Percentiles rank a stretch among this genome's conserved stretches.
These are phyloP conservation scores for Laburnicola sp. DNA, from an alignment of 2,329 filamentous ascomycete genomes.

Conservation along the genomic window DNA sequence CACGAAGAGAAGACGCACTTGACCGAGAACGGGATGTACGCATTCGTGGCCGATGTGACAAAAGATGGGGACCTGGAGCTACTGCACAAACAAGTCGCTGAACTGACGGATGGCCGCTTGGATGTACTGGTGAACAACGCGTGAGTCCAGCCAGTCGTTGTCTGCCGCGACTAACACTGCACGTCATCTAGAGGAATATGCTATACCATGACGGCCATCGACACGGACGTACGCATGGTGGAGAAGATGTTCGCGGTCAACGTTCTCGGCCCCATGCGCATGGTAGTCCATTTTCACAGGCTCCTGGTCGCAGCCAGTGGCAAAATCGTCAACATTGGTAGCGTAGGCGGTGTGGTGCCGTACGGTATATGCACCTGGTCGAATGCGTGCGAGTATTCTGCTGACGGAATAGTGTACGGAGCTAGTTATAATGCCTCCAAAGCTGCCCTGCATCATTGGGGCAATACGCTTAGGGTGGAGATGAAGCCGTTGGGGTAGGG, in stretches of 20 bases:
- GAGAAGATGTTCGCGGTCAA: constrained; percentile 11
- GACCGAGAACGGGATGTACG: constrained; percentile 1
- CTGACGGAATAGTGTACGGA: too few relatives aligned
- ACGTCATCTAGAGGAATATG: neutral
- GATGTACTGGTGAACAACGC: constrained; percentile 11
- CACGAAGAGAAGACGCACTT: constrained; percentile 4
- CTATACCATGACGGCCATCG: constrained; percentile 15
- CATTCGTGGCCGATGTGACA: constrained; percentile 6
- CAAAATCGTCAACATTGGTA: constrained; percentile 11
- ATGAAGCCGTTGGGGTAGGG: constrained; percentile 5
- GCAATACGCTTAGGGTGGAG: constrained; percentile 6
- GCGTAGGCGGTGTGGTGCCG: constrained; percentile 10
- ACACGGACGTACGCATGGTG: constrained; percentile 1
- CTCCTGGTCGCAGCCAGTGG: constrained; percentile 6
- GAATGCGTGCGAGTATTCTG: too few relatives aligned
- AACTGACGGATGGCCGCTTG: constrained; percentile 2
- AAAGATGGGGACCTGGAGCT: constrained; percentile 1
- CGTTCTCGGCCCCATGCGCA: constrained; percentile 10
- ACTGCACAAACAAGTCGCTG: neutral
- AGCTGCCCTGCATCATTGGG: constrained; percentile 9
- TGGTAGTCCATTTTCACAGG: constrained; percentile 8
- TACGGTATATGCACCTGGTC: too few relatives aligned
- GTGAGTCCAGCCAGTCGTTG: neutral
- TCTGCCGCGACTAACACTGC: neutral
- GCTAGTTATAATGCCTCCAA: constrained; percentile 7